A percentile compares a stretch with the other conserved stretches of the same genome.
Conservation (phyloP, 2,329 filamentous ascomycete species). For the Cytospora paraplurivora region DNA sequence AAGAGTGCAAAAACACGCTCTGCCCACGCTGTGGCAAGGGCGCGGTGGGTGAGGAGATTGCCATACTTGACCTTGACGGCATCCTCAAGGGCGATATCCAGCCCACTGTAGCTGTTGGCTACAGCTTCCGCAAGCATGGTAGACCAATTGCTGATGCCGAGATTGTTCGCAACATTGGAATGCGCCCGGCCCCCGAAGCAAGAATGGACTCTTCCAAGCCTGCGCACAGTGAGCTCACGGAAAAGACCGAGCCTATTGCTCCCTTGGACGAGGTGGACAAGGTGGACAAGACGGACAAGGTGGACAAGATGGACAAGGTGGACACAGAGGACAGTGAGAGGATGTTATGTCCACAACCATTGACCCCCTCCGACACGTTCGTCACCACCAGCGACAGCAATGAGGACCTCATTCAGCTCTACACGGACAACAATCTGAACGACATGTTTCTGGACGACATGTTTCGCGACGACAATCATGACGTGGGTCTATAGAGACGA, state of each 20-base stretch:
- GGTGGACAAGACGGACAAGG: background rate
- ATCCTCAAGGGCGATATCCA: slow-evolving; percentile 53
- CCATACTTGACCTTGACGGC: slow-evolving; percentile 53
- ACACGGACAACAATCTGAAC: slow-evolving; percentile 5
- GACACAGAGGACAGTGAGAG: slow-evolving; percentile 2
- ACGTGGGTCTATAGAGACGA: background rate
- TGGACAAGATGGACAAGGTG: background rate
- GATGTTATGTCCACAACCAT: background rate
- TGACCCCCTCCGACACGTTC: slow-evolving; percentile 12
- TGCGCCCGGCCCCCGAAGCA: slow-evolving; percentile 6
- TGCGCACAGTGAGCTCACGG: background rate
- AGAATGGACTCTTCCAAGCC: slow-evolving; percentile 2
- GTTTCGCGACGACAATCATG: slow-evolving; percentile 23
- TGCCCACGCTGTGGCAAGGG: slow-evolving; percentile 53
- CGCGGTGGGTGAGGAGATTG: slow-evolving; percentile 42
- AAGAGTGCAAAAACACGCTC: slow-evolving; percentile 54
- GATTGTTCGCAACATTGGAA: slow-evolving; percentile 45
- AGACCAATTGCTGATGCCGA: slow-evolving; percentile 48
- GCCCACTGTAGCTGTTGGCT: slow-evolving; percentile 52
- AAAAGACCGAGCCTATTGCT: background rate
- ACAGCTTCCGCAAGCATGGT: slow-evolving; percentile 51
- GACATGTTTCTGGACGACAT: background rate
- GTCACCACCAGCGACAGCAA: slow-evolving; percentile 16
- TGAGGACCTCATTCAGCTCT: slow-evolving; percentile 24
- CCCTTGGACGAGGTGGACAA: background rate